These are phyloP conservation scores for Fragilaria crotonensis DNA, from an alignment of 108 stramenopile genomes.

Conservation along the genomic window DNA sequence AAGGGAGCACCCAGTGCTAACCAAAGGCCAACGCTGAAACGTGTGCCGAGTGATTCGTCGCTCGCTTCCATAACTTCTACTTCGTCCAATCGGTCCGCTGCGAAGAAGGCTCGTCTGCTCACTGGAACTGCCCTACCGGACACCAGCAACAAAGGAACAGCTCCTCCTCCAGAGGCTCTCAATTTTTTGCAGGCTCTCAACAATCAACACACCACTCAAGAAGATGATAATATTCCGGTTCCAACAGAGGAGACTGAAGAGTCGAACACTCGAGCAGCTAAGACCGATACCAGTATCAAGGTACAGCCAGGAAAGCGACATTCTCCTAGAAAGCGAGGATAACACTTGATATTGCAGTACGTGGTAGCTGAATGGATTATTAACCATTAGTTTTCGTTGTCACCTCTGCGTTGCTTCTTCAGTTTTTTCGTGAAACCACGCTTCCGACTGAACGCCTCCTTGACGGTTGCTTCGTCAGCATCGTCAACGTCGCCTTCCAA, in stretches of 20 bases:
- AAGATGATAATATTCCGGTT: too few relatives aligned
- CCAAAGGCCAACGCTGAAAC: too few relatives aligned
- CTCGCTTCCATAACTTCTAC: background rate
- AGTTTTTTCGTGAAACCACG: constrained; percentile 82
- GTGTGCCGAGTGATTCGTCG: background rate
- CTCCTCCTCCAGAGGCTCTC: background rate
- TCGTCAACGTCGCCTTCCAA: constrained; percentile 52
- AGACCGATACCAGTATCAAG: too few relatives aligned
- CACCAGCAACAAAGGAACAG: background rate
- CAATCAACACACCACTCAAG: background rate
- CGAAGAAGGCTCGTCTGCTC: background rate
- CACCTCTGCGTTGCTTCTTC: constrained; percentile 60
- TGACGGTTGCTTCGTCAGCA: constrained; percentile 14
- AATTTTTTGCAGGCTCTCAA: background rate
- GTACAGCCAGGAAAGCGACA: too few relatives aligned
- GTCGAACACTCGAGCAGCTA: too few relatives aligned
- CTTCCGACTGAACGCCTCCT: constrained; percentile 72
- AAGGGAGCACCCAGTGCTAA: too few relatives aligned
- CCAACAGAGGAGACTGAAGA: too few relatives aligned
- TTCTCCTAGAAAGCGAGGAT: too few relatives aligned
- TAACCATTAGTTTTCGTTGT: background rate
- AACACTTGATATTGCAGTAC: too few relatives aligned
- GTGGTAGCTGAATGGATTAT: background rate
- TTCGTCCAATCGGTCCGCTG: background rate
- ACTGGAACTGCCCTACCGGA: too few relatives aligned